phyloP scores from a whole-genome alignment of 371 early-diverging fungal genomes.

The Globomyces sp. region DNA sequence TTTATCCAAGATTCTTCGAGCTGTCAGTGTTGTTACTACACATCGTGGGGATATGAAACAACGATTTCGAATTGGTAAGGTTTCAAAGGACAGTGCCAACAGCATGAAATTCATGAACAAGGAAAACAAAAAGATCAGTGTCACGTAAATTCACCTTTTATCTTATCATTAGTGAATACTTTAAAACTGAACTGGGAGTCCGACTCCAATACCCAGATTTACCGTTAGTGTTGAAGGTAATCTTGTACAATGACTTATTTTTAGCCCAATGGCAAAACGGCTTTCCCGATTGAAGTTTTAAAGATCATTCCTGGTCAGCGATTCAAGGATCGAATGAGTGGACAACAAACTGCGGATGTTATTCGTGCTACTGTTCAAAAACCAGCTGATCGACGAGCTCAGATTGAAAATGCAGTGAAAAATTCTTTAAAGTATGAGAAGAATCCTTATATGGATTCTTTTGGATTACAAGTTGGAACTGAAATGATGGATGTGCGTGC shows the following conservation, averaged over 20 bases:
- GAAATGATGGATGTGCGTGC: constrained; percentile 56
- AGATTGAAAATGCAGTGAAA: constrained; percentile 19
- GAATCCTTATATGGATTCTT: constrained; percentile 27
- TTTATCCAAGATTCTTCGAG: constrained; percentile 49
- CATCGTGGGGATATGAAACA: constrained; percentile 56
- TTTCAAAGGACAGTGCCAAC: constrained; percentile 56
- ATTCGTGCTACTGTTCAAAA: constrained; percentile 71
- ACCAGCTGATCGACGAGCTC: constrained; percentile 49
- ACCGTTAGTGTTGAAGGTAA: constrained; percentile 43
- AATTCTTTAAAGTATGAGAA: constrained; percentile 21
- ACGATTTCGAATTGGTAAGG: constrained; percentile 51
- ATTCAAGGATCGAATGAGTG: constrained; percentile 63
- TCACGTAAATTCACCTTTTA: constrained; percentile 34
- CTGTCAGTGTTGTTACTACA: constrained; percentile 54
- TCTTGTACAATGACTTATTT: constrained; percentile 55
- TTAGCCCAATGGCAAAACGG: constrained; percentile 23
- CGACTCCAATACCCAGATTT: constrained; percentile 64
- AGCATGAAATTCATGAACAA: constrained; percentile 51
- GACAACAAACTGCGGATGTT: constrained; percentile 79
- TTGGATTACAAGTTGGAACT: constrained; percentile 50
- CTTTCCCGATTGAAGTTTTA: constrained; percentile 81
- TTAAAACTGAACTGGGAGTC: constrained; percentile 58
- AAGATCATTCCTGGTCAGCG: constrained; percentile 68
- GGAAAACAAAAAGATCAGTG: constrained; percentile 43
- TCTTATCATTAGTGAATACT: constrained; percentile 48